Base-by-base conservation (phyloP, 208 protist genomes). In the Lotmaria passim region DNA sequence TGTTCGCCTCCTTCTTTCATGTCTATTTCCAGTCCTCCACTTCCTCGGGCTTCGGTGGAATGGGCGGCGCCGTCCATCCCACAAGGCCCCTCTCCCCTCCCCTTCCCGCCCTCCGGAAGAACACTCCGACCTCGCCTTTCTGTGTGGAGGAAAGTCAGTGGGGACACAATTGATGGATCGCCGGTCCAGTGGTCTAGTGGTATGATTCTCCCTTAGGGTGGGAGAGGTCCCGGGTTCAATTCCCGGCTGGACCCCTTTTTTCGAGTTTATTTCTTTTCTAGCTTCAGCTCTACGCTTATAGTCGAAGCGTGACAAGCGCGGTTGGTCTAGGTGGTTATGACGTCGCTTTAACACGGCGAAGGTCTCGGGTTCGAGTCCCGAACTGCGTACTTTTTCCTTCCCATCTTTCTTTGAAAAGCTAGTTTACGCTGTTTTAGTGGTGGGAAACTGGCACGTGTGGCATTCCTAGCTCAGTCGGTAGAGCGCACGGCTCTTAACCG, bases 401-500 rank as follows among this genome's bases (percentile, higher is more conserved):
- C 24, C 31, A 28, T 3, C 21, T 21, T 3, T 28, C n/a, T 28
- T 6, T n/a, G 41, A 51, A n/a, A 3, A 46, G 15, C 14, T 46
- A 46, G 15, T 17, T 52, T 28, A 8, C 10, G 7, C 50, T 7
- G 19, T 0, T 53, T 31, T 53, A 23, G n/a, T n/a, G n/a, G n/a
- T n/a, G n/a, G n/a, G n/a, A n/a, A n/a, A n/a, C n/a, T 12, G 12
- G 4, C 3, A 17, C 15, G 41, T 19, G 43, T 47, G 44, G 55
- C 63, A 83, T 82, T 81, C 83, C 93, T 98, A 98, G 95, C 94
- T 98, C 94, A 98, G 95, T 98, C 93, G 95, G 95, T 98, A 98
- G 95, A 98, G 95, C 95, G 93, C 94, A 93, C 85, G 94, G 90
- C 96, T 98, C 90, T 98, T 98, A 98, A 98, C 90, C 95, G 91